These are phyloP conservation scores for Boletus tomentosulus DNA, from an alignment of 768 basidiomycete species.

Conservation along the genomic window DNA sequence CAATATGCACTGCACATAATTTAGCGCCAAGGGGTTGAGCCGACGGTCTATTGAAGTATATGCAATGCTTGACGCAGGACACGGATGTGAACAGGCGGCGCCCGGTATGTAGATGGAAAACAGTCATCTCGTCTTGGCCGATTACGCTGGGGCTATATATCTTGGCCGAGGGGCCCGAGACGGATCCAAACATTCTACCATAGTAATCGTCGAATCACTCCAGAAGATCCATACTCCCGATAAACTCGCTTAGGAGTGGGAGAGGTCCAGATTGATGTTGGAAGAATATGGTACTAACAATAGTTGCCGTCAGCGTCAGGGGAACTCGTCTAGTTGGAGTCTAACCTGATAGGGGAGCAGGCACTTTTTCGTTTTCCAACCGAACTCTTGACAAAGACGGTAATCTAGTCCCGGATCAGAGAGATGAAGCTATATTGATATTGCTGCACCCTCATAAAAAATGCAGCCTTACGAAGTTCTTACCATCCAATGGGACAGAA, in stretches of 20 bases:
- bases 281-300: background rate
- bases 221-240: background rate
- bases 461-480: background rate
- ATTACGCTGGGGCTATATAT: background rate
- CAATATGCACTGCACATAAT: constrained; percentile 36
- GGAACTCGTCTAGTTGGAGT: background rate
- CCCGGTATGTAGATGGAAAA: too few relatives aligned
- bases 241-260: background rate
- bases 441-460: background rate
- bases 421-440: too few relatives aligned
- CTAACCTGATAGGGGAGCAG: background rate
- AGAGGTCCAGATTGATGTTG: background rate
- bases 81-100: background rate
- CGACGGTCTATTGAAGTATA: constrained; percentile 47
- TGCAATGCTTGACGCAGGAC: constrained; percentile 32
- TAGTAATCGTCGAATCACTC: background rate
- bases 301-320: background rate
- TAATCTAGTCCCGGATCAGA: too few relatives aligned
- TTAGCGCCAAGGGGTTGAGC: constrained; percentile 23
- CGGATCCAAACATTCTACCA: background rate
- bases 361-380: background rate
- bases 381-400: background rate
- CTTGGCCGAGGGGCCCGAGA: background rate
- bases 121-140: background rate
- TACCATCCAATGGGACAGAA: background rate